These are phyloP conservation scores for Volvox carteri DNA, from an alignment of 163 green algal species.

Conservation along the genomic window DNA sequence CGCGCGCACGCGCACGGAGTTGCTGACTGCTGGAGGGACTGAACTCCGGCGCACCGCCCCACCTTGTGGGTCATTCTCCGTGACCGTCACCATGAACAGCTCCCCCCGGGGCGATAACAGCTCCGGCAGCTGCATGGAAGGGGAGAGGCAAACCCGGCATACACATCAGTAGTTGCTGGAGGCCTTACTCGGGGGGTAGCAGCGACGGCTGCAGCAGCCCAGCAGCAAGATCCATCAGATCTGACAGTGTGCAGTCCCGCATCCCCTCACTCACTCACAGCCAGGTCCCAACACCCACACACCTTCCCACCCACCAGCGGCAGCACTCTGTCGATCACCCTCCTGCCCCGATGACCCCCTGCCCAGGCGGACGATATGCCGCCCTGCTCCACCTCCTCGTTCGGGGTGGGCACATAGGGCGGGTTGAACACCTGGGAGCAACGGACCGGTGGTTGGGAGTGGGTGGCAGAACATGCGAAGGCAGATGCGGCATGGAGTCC, in stretches of 20 bases:
- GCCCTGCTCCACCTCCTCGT: conserved; percentile 83
- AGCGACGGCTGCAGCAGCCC: neutral
- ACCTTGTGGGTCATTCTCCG: conserved; percentile 83
- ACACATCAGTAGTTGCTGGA: too few species aligned
- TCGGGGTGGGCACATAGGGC: conserved; percentile 95
- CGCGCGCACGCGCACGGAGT: too few species aligned
- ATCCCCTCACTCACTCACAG: neutral
- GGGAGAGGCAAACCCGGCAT: too few species aligned
- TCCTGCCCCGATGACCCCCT: conserved; percentile 81
- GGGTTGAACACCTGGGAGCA: conserved; percentile 94
- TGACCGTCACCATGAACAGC: conserved; percentile 85
- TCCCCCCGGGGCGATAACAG: conserved; percentile 75
- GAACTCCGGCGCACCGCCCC: too few species aligned
- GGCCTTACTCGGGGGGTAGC: too few species aligned
- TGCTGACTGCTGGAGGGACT: too few species aligned
- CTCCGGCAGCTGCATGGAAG: conserved; percentile 62
- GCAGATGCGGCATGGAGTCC: too few species aligned
- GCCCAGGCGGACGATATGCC: conserved; percentile 91
- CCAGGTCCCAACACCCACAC: neutral
- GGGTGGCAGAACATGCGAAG: too few species aligned
- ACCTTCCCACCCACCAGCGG: conserved; percentile 68
- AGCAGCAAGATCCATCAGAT: neutral
- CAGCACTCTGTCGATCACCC: conserved; percentile 90
- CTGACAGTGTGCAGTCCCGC: neutral
- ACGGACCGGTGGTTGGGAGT: too few species aligned